These are phyloP conservation scores for Penicillium chermesinum DNA, from an alignment of 495 filamentous ascomycete species.

Conservation along the genomic window DNA sequence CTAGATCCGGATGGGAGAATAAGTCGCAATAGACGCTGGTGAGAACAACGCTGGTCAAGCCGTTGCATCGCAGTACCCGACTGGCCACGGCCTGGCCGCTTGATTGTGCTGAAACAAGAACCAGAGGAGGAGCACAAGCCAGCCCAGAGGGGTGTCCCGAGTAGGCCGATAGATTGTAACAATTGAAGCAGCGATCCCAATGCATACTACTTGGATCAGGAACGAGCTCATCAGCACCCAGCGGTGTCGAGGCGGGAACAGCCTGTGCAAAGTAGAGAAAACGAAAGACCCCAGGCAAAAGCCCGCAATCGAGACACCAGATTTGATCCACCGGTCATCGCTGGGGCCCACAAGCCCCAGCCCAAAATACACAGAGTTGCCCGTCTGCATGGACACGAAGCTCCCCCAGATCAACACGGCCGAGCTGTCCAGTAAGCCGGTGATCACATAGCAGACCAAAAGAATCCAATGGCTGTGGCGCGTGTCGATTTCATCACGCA, in stretches of 20 bases:
- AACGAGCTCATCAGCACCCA: constrained; percentile 64
- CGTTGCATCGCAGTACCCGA: constrained; percentile 55
- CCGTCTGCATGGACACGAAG: constrained; percentile 77
- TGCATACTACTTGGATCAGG: constrained; percentile 46
- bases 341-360: constrained; percentile 54
- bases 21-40: constrained; percentile 70
- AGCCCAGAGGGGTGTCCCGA: constrained; percentile 43
- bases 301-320: constrained; percentile 54
- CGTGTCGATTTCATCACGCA: constrained; percentile 47
- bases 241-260: constrained; percentile 34
- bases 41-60: constrained; percentile 63
- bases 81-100: constrained; percentile 66
- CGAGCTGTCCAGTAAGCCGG: constrained; percentile 67
- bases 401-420: constrained; percentile 69
- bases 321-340: constrained; percentile 54
- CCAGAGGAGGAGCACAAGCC: constrained; percentile 58
- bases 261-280: constrained; percentile 59
- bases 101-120: constrained; percentile 64
- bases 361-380: constrained; percentile 72
- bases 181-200: constrained; percentile 53
- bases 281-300: constrained; percentile 64
- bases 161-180: constrained; percentile 41
- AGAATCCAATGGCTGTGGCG: constrained; percentile 57
- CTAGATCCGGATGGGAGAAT: constrained; percentile 56
- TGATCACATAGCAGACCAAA: constrained; percentile 65